These are phyloP conservation scores for Colletotrichum horii DNA, from an alignment of 2,329 filamentous ascomycete species.

Conservation along the genomic window DNA sequence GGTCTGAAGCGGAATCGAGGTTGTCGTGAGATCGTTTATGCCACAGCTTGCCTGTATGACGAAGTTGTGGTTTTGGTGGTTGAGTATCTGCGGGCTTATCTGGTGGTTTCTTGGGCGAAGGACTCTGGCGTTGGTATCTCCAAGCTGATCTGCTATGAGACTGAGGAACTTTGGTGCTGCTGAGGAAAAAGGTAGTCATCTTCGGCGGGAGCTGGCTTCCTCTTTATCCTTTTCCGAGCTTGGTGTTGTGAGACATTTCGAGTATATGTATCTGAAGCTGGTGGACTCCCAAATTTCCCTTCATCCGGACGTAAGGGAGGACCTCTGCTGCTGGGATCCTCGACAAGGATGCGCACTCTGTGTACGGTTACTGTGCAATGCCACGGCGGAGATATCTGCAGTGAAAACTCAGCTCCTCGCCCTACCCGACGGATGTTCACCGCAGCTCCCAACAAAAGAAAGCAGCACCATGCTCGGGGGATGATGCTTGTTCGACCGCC, in stretches of 20 bases:
- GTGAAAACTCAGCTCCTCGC: background rate
- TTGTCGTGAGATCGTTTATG: background rate
- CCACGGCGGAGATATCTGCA: background rate
- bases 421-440: background rate
- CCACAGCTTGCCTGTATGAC: background rate
- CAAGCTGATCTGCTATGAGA: background rate
- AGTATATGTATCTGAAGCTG: background rate
- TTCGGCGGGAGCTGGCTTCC: background rate
- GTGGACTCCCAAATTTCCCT: background rate
- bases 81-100: background rate
- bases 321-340: background rate
- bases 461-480: background rate
- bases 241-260: background rate
- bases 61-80: conserved; percentile 33
- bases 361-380: background rate
- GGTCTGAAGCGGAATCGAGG: background rate
- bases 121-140: background rate
- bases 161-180: background rate
- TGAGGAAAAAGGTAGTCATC: background rate
- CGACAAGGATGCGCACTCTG: background rate
- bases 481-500: background rate
- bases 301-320: background rate
- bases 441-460: conserved; percentile 10
- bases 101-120: background rate
- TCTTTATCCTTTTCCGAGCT: background rate